Conservation (phyloP, 2,329 filamentous ascomycete genomes). For the Epichloe glyceriae region DNA sequence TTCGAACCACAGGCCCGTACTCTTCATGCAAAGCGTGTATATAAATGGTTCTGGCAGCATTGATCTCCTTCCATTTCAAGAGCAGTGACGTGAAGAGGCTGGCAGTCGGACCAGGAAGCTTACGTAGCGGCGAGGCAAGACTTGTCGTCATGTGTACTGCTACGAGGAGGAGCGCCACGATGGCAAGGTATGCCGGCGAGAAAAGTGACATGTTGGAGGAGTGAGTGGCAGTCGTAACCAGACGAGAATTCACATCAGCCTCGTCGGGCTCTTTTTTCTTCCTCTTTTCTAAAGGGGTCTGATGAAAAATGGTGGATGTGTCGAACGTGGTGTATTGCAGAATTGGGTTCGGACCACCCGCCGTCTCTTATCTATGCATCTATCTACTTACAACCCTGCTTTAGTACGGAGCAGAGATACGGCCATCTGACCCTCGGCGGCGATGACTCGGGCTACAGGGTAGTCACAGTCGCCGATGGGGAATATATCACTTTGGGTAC, state of each 20-base stretch:
- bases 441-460: too few species aligned
- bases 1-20: slow-evolving; percentile 33
- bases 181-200: slow-evolving; percentile 13
- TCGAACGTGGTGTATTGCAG: too few species aligned
- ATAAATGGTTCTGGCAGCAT: slow-evolving; percentile 37
- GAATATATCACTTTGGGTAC: too few species aligned
- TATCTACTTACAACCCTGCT: too few species aligned
- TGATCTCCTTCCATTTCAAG: slow-evolving; percentile 44
- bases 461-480: too few species aligned
- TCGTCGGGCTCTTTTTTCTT: too few species aligned
- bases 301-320: too few species aligned
- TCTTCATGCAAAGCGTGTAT: slow-evolving; percentile 36
- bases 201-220: slow-evolving; percentile 13
- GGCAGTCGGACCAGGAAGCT: slow-evolving; percentile 34
- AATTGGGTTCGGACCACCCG: too few species aligned
- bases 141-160: slow-evolving; percentile 14
- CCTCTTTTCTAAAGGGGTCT: too few species aligned
- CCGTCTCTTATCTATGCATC: too few species aligned
- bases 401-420: too few species aligned
- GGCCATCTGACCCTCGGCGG: too few species aligned
- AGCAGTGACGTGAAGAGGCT: slow-evolving; percentile 37
- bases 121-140: slow-evolving; percentile 21
- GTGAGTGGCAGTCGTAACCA: not conserved
- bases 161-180: slow-evolving; percentile 13
- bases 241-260: not conserved